Evolutionary conservation across 768 basidiomycete species (phyloP), one percentile per base, ranked within the genome.

Genomic region (Kwoniella newhampshirensis): DNA sequence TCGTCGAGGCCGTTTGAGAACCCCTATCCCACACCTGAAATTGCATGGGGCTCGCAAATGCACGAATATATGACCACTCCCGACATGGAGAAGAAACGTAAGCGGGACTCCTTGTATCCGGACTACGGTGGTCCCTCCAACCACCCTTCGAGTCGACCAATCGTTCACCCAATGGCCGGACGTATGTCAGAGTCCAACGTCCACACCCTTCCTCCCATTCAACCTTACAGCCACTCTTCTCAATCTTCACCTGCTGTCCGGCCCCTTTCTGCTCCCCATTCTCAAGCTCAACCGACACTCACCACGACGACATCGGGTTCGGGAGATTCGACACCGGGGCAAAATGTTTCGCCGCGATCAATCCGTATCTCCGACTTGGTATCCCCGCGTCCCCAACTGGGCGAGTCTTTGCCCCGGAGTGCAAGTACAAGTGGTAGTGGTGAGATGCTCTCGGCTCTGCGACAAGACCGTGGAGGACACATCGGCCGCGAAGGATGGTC

Each of bases 1-100:
- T 39, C 36, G 7, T 44, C 56, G 13, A 41, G 49, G 39, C 46
- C 46, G 0, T 58, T 51, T 37, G 56, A 58, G 17, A 58, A 58
- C 42, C 56, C 56, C 9, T 58, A 58, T 44, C 56, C 56, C 7
- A 58, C 56, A 17, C 56, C 56, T 15, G 56, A 58, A n/a, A 12
- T 58, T n/a, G 32, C 30, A 2, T 58, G 50, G 49, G 50, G 56
- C 3, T 51, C 49, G 4, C 56, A 58, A n/a, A 58, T 58, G 50
- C 37, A 39, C 42, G 56, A 58, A 25, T 58, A 42, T 32, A 30
- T 51, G 32, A 41, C 27, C n/a, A 26, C 32, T 15, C 49, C 35
- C 23, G 56, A 58, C 6, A 11, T 17, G 6, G 56, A 58, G 3
- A 58, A 51, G 40, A 58, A 58, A 32, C 56, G 56, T 12, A 58